Percentiles rank a stretch among this genome's conserved stretches.
These are phyloP conservation scores for Ceratocystis eucalypticola DNA, from an alignment of 2,329 filamentous ascomycete species.

Conservation along the genomic window DNA sequence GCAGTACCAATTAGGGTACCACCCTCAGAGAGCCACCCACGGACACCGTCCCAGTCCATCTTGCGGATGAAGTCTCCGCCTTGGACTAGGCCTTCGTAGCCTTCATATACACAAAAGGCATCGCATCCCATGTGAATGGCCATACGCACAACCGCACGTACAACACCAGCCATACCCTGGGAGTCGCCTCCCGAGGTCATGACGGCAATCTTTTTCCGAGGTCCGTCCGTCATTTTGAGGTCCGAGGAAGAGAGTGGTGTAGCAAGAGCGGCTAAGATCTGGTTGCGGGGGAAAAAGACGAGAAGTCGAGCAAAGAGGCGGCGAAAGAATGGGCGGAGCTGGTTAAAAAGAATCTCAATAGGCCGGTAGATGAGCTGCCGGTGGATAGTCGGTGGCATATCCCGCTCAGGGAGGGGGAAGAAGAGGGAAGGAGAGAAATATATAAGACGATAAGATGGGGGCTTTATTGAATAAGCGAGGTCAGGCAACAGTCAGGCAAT, in stretches of 20 bases:
- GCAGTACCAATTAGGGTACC: slow-evolving; percentile 94
- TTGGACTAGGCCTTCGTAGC: slow-evolving; percentile 86
- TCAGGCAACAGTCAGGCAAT: neutral
- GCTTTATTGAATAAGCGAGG: neutral
- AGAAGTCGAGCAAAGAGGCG: slow-evolving; percentile 17
- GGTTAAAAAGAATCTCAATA: slow-evolving; percentile 24
- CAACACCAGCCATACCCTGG: slow-evolving; percentile 86
- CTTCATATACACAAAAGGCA: slow-evolving; percentile 74
- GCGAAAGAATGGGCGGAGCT: slow-evolving; percentile 24
- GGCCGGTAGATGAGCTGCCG: slow-evolving; percentile 24
- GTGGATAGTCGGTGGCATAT: slow-evolving; percentile 16
- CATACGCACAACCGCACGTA: slow-evolving; percentile 83
- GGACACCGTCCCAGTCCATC: slow-evolving; percentile 86
- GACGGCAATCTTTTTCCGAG: slow-evolving; percentile 62
- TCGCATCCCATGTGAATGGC: slow-evolving; percentile 73
- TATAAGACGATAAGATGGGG: neutral
- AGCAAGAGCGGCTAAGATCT: slow-evolving; percentile 17
- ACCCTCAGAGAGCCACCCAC: slow-evolving; percentile 85
- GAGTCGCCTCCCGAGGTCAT: slow-evolving; percentile 93
- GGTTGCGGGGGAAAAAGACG: slow-evolving; percentile 16
- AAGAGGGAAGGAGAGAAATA: neutral
- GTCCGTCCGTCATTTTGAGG: slow-evolving; percentile 29
- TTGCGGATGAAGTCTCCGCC: slow-evolving; percentile 78
- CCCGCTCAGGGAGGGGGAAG: slow-evolving; percentile 12
- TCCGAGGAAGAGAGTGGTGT: slow-evolving; percentile 14